Conservation (phyloP, 1,139 yeast genomes). For the Protomyces inundatus region DNA sequence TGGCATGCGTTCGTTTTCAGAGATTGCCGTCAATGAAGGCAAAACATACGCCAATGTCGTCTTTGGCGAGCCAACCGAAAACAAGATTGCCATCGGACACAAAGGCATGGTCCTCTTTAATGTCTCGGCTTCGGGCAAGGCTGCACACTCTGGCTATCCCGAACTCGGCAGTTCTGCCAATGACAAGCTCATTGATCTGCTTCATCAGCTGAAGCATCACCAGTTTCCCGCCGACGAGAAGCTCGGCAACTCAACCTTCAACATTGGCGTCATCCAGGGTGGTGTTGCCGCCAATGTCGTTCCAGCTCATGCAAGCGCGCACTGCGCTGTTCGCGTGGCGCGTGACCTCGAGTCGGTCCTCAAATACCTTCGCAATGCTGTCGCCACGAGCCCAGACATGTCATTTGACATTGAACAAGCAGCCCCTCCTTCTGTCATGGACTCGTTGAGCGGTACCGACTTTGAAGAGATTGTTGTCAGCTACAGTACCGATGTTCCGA, state of each 20-base stretch:
- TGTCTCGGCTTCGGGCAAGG: constrained; percentile 50
- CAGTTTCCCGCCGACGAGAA: constrained; percentile 50
- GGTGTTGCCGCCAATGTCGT: constrained; percentile 63
- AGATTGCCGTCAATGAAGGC: constrained; percentile 2
- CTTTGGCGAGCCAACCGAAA: constrained; percentile 72
- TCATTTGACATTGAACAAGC: constrained; percentile 20
- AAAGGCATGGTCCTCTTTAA: constrained; percentile 51
- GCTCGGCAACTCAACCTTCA: constrained; percentile 59
- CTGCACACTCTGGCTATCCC: constrained; percentile 66
- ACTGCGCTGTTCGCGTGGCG: constrained; percentile 53
- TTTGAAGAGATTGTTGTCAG: constrained; percentile 20
- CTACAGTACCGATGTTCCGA: constrained; percentile 63
- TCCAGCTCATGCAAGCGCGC: constrained; percentile 55
- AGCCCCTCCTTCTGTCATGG: constrained; percentile 13
- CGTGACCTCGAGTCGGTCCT: constrained; percentile 44
- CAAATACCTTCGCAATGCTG: constrained; percentile 40
- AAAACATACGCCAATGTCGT: constrained; percentile 54
- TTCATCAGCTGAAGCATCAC: constrained; percentile 42
- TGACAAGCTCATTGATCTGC: constrained; percentile 51
- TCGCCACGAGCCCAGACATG: constrained; percentile 33
- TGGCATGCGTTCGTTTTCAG: constrained; percentile 21
- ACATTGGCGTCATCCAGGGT: constrained; percentile 54
- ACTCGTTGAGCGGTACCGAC: constrained; percentile 14
- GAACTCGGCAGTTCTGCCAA: constrained; percentile 62
- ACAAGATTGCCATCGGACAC: constrained; percentile 64